phyloP scores from a whole-genome alignment of 1,139 yeast species.

The Oligophagozyma castellii region DNA sequence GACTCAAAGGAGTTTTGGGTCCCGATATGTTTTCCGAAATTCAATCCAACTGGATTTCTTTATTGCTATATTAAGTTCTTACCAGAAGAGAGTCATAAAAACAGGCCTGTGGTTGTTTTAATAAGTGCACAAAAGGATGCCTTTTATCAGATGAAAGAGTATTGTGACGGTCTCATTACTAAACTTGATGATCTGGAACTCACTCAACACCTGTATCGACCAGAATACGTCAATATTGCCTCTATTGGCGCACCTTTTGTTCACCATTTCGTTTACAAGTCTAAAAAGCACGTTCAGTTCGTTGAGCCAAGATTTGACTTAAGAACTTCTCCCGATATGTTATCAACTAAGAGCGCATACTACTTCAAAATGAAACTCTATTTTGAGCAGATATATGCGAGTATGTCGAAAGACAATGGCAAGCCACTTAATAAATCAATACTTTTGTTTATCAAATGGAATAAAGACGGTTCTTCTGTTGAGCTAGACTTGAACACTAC shows the following conservation, averaged over 20 bases:
- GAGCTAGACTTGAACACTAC: constrained; percentile 4
- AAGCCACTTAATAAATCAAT: constrained; percentile 12
- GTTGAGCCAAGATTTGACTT: constrained; percentile 25
- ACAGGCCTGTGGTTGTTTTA: constrained; percentile 47
- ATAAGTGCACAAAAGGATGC: constrained; percentile 75
- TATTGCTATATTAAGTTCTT: constrained; percentile 65
- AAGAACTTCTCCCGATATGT: constrained; percentile 1
- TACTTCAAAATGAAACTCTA: constrained; percentile 15
- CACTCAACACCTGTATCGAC: constrained; percentile 23
- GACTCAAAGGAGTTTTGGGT: constrained; percentile 73
- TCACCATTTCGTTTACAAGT: constrained; percentile 70
- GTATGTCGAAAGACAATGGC: constrained; percentile 18
- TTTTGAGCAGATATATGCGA: constrained; percentile 16
- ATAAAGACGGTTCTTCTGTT: constrained; percentile 7
- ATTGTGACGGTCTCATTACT: constrained; percentile 39
- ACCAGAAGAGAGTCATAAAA: constrained; percentile 9
- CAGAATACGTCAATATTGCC: background rate
- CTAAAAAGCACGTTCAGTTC: constrained; percentile 48
- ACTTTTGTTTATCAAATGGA: constrained; percentile 27
- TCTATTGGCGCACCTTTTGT: constrained; percentile 50
- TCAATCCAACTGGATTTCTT: constrained; percentile 76
- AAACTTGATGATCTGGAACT: constrained; percentile 23
- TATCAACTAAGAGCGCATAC: constrained; percentile 5
- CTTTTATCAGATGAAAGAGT: constrained; percentile 58
- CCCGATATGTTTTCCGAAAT: constrained; percentile 84